Conservation (phyloP, 1,284 basidiomycete species). For the Malassezia psittaci region DNA sequence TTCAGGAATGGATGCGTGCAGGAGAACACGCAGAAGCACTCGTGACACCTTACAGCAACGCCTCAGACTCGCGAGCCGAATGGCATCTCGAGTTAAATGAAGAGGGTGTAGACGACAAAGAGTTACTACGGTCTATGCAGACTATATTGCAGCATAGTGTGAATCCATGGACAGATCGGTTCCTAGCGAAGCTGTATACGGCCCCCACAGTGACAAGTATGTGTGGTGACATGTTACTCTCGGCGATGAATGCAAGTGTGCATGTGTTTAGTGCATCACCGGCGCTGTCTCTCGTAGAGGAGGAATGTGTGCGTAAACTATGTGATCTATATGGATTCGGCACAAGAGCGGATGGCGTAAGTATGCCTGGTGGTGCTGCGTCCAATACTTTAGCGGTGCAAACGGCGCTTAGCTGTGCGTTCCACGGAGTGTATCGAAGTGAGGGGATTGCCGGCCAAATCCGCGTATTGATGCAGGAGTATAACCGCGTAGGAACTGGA, state of each 20-base stretch:
- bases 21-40: slow-evolving; percentile 12
- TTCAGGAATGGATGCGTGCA: slow-evolving; percentile 6
- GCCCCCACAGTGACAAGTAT: slow-evolving; percentile 49
- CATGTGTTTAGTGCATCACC: slow-evolving; percentile 50
- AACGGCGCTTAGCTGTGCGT: slow-evolving; percentile 47
- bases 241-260: slow-evolving; percentile 49
- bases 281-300: slow-evolving; percentile 46
- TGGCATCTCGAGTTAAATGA: slow-evolving; percentile 17
- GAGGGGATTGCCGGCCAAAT: slow-evolving; percentile 38
- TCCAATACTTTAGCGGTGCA: slow-evolving; percentile 49
- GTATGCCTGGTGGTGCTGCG: slow-evolving; percentile 49
- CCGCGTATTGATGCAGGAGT: slow-evolving; percentile 12
- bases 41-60: slow-evolving; percentile 23
- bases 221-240: slow-evolving; percentile 47
- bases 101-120: not conserved
- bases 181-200: slow-evolving; percentile 48
- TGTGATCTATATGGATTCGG: slow-evolving; percentile 32
- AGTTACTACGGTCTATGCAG: slow-evolving; percentile 23
- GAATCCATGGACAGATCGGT: slow-evolving; percentile 41
- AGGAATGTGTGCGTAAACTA: slow-evolving; percentile 29
- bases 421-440: slow-evolving; percentile 40
- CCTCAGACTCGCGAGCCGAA: slow-evolving; percentile 2
- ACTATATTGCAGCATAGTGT: slow-evolving; percentile 33
- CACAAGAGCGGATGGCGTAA: slow-evolving; percentile 29
- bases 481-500: slow-evolving; percentile 14